These are phyloP conservation scores for Silene conica DNA, from an alignment of 148 eudicot species.

Conservation along the genomic window DNA sequence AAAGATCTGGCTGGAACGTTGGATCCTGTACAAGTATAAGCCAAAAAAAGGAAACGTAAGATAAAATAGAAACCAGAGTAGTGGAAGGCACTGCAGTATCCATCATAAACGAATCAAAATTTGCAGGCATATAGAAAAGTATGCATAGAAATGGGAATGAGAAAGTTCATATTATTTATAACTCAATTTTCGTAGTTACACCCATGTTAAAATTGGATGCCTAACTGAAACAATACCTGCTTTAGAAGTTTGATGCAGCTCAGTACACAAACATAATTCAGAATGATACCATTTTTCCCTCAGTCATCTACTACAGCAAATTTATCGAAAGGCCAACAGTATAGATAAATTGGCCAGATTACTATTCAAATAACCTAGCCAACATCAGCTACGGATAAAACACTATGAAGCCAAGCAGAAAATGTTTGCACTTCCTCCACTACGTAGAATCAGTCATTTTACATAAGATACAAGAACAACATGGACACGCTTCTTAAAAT, in stretches of 20 bases:
- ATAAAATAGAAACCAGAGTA: not conserved
- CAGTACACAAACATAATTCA: not conserved
- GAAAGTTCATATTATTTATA: not conserved
- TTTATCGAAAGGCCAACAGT: not conserved
- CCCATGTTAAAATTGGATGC: not conserved
- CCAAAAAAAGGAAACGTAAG: not conserved
- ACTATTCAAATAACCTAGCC: too few species aligned
- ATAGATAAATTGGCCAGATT: not conserved
- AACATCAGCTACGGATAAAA: not conserved
- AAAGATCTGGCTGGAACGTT: slow-evolving; percentile 70
- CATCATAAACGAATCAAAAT: not conserved
- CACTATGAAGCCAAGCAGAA: not conserved
- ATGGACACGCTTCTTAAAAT: too few species aligned
- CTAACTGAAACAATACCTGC: not conserved
- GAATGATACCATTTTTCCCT: not conserved
- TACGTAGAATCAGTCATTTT: too few species aligned
- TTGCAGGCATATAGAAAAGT: not conserved
- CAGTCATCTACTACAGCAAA: not conserved
- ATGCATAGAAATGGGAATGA: not conserved
- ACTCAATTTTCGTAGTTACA: not conserved
- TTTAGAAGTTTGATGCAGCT: not conserved
- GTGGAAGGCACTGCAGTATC: not conserved
- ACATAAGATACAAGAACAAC: too few species aligned
- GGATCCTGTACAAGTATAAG: slow-evolving; percentile 51
- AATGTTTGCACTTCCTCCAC: too few species aligned